Evolutionary conservation across 441 rosid genomes (phyloP), one percentile per base, ranked within the genome.

Genomic region (Gossypium schwendimanii): DNA sequence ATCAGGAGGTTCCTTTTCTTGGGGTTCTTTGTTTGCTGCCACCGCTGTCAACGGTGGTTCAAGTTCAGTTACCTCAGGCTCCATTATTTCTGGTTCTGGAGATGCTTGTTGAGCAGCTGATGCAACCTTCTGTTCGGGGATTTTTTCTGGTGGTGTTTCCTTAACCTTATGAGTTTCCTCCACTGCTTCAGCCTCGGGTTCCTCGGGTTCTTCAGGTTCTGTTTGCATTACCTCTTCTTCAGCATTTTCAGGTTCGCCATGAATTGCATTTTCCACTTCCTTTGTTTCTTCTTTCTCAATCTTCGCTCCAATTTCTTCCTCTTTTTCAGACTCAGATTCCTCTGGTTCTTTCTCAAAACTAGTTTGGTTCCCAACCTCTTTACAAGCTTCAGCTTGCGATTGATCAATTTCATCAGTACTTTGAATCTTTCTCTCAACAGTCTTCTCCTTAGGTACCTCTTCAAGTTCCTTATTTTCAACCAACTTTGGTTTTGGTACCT

Each of bases 101-200:
- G 3, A 12, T 36, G 63, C 17, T 72, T 44, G 60, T 26, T 57
- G 11, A 6, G 20, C 26, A 36, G 73, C 36, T 63, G 73, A 26
- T 63, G 71, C 75, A 6, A 21, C 54, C 21, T 55, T 68, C 20
- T 71, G 64, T 36, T 62, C 63, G 10, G 70, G 74, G 70, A 63
- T 39, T 47, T 55, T 67, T 31, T 61, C 65, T 28, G 70, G 63
- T 28, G 72, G 66, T 47, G 17, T 57, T 14, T 71, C 54, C 59
- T 5, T 36, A 69, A 21, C 21, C 62, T 62, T 63, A n/a, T 71
- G 74, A 54, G 1, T 71, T 61, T 75, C 72, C 45, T 81, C 79
- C 72, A 20, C 28, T 47, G 21, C 21, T 67, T 50, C 24, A 9
- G 2, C n/a, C n/a, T n/a, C n/a, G n/a, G n/a, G n/a, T n/a, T n/a